Base-by-base conservation (phyloP, 805 yeast genomes). In the Priceomyces castillae region DNA sequence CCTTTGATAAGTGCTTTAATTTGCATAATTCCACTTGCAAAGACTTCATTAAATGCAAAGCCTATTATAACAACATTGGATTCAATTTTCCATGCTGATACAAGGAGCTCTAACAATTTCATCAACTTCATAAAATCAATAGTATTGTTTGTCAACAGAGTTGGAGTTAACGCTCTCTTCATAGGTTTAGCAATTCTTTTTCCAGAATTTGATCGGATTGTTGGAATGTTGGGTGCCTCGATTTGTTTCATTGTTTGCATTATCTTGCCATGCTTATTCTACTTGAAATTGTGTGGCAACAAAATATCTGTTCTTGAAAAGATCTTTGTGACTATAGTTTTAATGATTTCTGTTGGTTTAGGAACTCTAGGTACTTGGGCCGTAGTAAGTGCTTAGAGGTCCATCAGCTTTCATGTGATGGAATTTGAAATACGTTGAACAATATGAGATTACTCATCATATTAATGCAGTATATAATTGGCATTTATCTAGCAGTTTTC, bases 1-100 rank as follows among this genome's bases (percentile, higher is more conserved):
- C 73, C 73, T 1, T 42, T 76, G 19, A 70, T 90, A 36, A 82
- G 90, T 37, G 73, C 76, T 0, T 65, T 86, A 33, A 84, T 89
- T 76, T 86, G 95, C n/a, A 51, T 88, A 5, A 78, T 90, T 18
- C 96, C 97, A 1, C 61, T 89, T 23, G 87, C 96, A 1, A 90
- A 90, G 56, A 76, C 89, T 1, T 96, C 97, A 0, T 71, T 89
- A 33, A 84, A 83, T 51, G 86, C 90, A 10, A 80, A 89, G 55
- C 97, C 97, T 0, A 81, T 90, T 22, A 78, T 86, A 25, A 74
- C 90, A 1, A 80, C 89, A 1, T 56, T 85, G 30, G 95, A 86
- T 53, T 62, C 72, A 9, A 43, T 81, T n/a, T 61, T 78, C 25
- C 65, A 67, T 44, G 62, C 64, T 19, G 63, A 63, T 37, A 45